Conservation (phyloP, 1,139 yeast genomes). For the Lodderomyces metapsilosis region DNA sequence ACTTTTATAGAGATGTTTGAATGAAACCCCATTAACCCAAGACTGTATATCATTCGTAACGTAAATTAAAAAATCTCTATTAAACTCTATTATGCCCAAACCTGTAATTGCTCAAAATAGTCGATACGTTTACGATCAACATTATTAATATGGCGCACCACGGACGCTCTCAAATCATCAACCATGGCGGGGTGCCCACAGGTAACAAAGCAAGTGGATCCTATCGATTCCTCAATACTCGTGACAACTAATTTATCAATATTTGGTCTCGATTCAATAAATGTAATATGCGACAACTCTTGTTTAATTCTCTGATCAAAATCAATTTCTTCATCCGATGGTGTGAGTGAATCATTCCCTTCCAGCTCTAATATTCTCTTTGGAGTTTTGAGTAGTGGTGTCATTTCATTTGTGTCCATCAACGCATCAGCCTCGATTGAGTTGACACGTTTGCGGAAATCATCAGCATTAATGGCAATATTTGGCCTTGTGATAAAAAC, state of each 20-base stretch:
- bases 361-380: not conserved
- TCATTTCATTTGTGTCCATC: not conserved
- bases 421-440: not conserved
- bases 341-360: not conserved
- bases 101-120: constrained; percentile 46
- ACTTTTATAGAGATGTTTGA: not conserved
- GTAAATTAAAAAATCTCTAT: not conserved
- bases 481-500: constrained; percentile 47
- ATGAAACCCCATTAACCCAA: not conserved
- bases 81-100: constrained; percentile 34
- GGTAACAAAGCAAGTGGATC: constrained; percentile 44
- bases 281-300: constrained; percentile 30
- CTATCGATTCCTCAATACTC: constrained; percentile 35
- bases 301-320: constrained; percentile 10
- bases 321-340: not conserved
- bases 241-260: constrained; percentile 32
- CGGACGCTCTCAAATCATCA: constrained; percentile 45
- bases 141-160: constrained; percentile 26
- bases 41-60: not conserved
- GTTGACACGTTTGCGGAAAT: constrained; percentile 1
- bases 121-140: constrained; percentile 39
- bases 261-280: constrained; percentile 48
- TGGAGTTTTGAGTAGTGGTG: not conserved
- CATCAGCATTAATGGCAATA: constrained; percentile 6
- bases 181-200: constrained; percentile 52